Evolutionary conservation across 345 rosid genomes (phyloP), one percentile per base, ranked within the genome.

Genomic region (Eucalyptus erythrocorys): DNA sequence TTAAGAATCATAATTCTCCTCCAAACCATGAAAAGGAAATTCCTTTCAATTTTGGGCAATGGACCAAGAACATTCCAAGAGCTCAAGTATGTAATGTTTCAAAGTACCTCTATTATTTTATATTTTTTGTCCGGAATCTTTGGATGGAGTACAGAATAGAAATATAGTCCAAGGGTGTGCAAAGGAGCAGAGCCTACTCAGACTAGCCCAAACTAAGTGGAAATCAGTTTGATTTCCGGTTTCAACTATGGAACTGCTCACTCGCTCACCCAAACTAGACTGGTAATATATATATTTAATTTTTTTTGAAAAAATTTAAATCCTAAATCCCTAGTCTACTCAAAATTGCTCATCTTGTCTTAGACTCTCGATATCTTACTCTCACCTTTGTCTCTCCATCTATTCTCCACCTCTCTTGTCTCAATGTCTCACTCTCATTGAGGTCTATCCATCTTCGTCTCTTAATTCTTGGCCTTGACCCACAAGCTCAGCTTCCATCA

Each of bases 261-360:
- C 24, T 1, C 24, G 9, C 55, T 51, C 22, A 51, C 55, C 9
- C 8, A 17, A 51, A 51, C 9, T 51, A 7, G 26, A 51, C 10
- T 0, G 1, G 2, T 7, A 7, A 51, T 2, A 4, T 24, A 53
- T 2, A 24, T 57, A 24, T 2, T 26, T 9, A 9, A 21, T 21
- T 53, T 51, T 7, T 51, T 51, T 51, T 13, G 5, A 0, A 48
- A 13, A 24, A 24, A 10, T 57, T 30, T 24, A 24, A 57, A 57
- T 57, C 6, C n/a, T 57, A 57, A 57, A 57, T 5, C 14, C n/a
- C 14, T 57, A 57, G 6, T 57, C 57, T 51, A 19, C 3, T 57
- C 2, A 57, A 57, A 57, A 13, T 57, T 2, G 7, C 64, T 57
- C 14, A 26, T 57, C 64, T 57, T 3, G 3, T 57, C 64, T 57